phyloP scores from a whole-genome alignment of 2,329 filamentous ascomycete species.

The Hymenotorrendiella dingleyae region DNA sequence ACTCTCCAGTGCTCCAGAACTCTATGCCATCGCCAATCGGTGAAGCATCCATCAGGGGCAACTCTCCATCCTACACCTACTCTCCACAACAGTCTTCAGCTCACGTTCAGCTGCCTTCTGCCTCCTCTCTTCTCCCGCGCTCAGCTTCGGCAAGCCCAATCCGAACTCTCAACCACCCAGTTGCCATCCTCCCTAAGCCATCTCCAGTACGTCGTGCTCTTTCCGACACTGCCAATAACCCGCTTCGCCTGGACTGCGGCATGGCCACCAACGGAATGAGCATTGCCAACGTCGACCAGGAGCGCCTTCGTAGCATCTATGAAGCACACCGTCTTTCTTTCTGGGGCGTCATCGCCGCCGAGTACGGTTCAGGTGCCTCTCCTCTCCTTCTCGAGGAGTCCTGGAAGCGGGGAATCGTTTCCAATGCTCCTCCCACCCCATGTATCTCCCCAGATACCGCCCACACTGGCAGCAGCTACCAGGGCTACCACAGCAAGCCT shows the following conservation, averaged over 20 bases:
- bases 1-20: slow-evolving; percentile 45
- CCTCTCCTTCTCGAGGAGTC: slow-evolving; percentile 62
- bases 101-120: slow-evolving; percentile 36
- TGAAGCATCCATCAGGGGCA: slow-evolving; percentile 30
- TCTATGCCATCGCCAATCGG: slow-evolving; percentile 46
- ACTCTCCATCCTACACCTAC: slow-evolving; percentile 33
- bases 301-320: slow-evolving; percentile 65
- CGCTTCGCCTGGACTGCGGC: slow-evolving; percentile 55
- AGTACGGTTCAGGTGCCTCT: slow-evolving; percentile 61
- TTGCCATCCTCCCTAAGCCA: slow-evolving; percentile 63
- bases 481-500: slow-evolving; percentile 35
- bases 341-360: slow-evolving; percentile 65
- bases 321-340: slow-evolving; percentile 63
- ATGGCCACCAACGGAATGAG: slow-evolving; percentile 37
- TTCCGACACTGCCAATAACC: slow-evolving; percentile 34
- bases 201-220: slow-evolving; percentile 39
- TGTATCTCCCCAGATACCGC: slow-evolving; percentile 28
- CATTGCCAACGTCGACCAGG: slow-evolving; percentile 43
- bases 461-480: slow-evolving; percentile 17
- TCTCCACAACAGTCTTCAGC: slow-evolving; percentile 29
- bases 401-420: slow-evolving; percentile 42
- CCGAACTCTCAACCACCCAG: slow-evolving; percentile 42
- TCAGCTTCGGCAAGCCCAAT: slow-evolving; percentile 44
- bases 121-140: slow-evolving; percentile 43
- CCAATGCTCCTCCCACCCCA: slow-evolving; percentile 31